Base-by-base conservation (phyloP, 139 green algal genomes). In the Tetraselmis striata region DNA sequence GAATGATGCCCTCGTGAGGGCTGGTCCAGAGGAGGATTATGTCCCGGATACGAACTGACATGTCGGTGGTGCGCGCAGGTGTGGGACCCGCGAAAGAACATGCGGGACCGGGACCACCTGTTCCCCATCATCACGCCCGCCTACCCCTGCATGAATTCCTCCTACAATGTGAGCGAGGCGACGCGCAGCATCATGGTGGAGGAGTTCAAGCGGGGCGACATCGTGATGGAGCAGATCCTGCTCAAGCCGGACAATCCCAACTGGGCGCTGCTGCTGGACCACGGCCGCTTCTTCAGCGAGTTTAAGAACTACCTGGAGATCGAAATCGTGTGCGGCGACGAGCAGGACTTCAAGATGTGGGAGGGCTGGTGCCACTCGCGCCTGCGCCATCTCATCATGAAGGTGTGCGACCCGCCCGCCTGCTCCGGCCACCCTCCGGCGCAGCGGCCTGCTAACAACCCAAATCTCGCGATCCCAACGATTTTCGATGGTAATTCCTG, bases 61-160 rank as follows among this genome's bases (percentile, higher is more conserved):
- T n/a, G n/a, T n/a, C n/a, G n/a, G n/a, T n/a, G n/a, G n/a, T n/a
- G n/a, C n/a, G n/a, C n/a, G n/a, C n/a, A 77, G 24, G 88, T 97
- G 59, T 98, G 95, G 95, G 93, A 98, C 88, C 92, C 93, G n/a
- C 85, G 92, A 1, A 82, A 84, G 28, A 96, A 96, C 83, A 88
- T 85, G 29, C 84, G 93, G 1, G 95, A 98, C 83, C 79, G 84
- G 67, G 79, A 79, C 18, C 91, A 97, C 83, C 88, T 98, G 26
- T 97, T 99, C 94, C 96, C 96, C 74, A 96, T 99, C 88, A 98
- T 99, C 89, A 99, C 96, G 2, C 96, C 96, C 27, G 89, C 92
- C n/a, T 99, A 99, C 89, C 96, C 96, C 0, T 93, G 90, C 79
- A 95, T 97, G 90, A 99, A 99, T 87, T 97, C 92, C 26, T 92